Evolutionary conservation across 345 rosid genomes (phyloP), one percentile per base, ranked within the genome.

Genomic region (Jatropha curcas): DNA sequence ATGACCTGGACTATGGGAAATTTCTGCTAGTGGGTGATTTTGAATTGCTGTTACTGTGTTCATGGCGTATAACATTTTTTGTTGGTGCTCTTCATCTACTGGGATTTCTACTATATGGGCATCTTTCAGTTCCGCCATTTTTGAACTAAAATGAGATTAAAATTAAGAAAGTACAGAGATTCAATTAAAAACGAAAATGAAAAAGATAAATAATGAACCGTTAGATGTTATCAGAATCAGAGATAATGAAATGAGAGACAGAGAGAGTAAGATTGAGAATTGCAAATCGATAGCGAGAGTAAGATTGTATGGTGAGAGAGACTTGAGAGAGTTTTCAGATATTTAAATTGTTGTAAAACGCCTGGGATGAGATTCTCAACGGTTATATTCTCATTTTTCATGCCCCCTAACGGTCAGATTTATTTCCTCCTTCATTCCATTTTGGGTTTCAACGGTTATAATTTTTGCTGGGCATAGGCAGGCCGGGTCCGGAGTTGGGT

Each of bases 1-100:
- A 74, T 96, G 98, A 46, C 99, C 99, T 1, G 99, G 98, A 82
- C 93, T 86, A 58, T 78, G 79, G 31, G 98, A 96, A 79, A 96
- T 96, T 71, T 96, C 98, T 76, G 85, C 82, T 30, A 91, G 58
- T 24, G 99, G 99, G 83, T 96, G 99, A 63, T 91, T 87, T 76
- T 91, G 97, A 65, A 96, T 86, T 64, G 90, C 93, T 4, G 79
- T 62, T 59, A 84, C 74, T 9, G 84, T 72, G 78, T 74, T 71
- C 61, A 83, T 73, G 60, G 77, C 73, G 71, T 61, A 65, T 28
- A 81, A 55, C 28, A 75, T 80, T 57, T 86, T 88, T 76, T 84
- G 80, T 33, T 83, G 84, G 59, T 88, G 92, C 81, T 92, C 96
- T 77, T 86, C 96, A 28, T 91, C 92, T 5, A 86, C 88, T 0